Percentiles rank a stretch among this genome's conserved stretches.
Conservation (phyloP, 2,329 filamentous ascomycete genomes). For the Ascochyta lentis region DNA sequence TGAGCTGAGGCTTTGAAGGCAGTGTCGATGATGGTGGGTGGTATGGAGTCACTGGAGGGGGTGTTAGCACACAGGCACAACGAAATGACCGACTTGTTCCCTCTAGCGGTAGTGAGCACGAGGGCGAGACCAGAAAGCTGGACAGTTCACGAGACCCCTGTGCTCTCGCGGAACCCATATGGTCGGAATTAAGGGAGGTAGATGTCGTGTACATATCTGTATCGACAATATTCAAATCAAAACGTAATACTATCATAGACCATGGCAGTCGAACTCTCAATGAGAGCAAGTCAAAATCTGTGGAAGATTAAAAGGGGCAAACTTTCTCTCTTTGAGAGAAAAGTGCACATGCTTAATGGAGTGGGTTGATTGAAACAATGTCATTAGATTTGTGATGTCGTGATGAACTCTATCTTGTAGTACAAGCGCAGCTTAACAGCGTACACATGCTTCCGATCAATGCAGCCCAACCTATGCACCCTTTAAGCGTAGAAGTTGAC, state of each 20-base stretch:
- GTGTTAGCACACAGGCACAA: neutral
- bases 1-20: neutral
- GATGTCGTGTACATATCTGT: conserved; percentile 2
- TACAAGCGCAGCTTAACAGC: conserved; percentile 37
- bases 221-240: conserved; percentile 5
- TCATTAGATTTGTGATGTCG: conserved; percentile 19
- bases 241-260: neutral
- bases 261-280: too few relatives aligned
- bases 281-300: too few relatives aligned
- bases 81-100: neutral
- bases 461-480: conserved; percentile 14
- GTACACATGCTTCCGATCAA: conserved; percentile 31
- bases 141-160: too few relatives aligned
- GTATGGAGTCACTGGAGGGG: neutral
- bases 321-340: too few relatives aligned
- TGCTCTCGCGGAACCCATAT: too few relatives aligned
- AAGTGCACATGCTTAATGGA: too few relatives aligned
- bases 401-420: conserved; percentile 40
- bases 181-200: neutral
- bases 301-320: too few relatives aligned
- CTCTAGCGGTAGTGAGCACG: neutral
- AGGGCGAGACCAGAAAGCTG: too few relatives aligned
- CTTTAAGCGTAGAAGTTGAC: conserved; percentile 53
- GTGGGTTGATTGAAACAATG: neutral
- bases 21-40: neutral